Conservation (phyloP, 2,329 filamentous ascomycete genomes). For the Cladosporium sp. region DNA sequence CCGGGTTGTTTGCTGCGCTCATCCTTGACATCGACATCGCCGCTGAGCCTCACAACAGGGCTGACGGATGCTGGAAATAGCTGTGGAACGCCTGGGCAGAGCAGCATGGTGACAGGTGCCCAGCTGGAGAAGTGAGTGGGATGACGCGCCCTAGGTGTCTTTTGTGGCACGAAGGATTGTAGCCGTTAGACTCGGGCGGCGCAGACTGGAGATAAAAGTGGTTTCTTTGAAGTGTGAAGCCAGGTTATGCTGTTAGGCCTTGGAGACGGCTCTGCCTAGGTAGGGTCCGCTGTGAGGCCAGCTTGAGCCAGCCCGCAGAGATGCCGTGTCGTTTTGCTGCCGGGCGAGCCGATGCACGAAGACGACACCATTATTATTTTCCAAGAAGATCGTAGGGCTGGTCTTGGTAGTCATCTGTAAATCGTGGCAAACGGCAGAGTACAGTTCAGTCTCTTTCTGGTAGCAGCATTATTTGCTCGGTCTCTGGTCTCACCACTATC, state of each 20-base stretch:
- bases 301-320: slow-evolving; percentile 3
- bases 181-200: background rate
- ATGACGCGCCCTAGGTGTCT: background rate
- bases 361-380: background rate
- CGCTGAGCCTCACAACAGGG: slow-evolving; percentile 7
- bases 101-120: slow-evolving; percentile 1
- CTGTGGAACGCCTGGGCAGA: background rate
- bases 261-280: background rate
- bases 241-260: background rate
- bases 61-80: background rate
- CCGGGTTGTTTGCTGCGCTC: background rate
- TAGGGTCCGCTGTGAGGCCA: background rate
- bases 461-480: background rate
- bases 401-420: background rate
- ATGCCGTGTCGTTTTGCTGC: background rate
- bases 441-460: background rate
- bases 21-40: background rate
- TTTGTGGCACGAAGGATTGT: background rate
- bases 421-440: background rate
- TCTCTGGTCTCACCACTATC: background rate
- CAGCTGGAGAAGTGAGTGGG: background rate
- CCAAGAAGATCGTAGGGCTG: background rate
- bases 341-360: background rate
- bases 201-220: background rate
- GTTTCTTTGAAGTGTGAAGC: background rate